phyloP scores from a whole-genome alignment of 345 rosid species.

The Bruguiera sexangula region DNA sequence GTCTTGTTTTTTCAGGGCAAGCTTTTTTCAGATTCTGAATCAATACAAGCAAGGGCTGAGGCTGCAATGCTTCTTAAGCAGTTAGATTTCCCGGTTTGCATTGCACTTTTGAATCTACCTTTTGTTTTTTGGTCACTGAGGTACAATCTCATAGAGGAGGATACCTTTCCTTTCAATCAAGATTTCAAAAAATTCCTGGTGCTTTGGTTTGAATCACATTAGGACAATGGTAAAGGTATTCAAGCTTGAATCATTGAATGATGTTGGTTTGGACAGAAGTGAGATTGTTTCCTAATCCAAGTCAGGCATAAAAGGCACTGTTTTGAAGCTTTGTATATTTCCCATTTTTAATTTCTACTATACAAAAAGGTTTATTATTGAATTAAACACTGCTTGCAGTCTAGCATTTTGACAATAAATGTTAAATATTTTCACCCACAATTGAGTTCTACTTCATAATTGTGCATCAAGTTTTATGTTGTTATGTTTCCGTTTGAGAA shows the following conservation, averaged over 20 bases:
- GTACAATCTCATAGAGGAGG: no score
- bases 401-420: not conserved
- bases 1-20: conserved; percentile 49
- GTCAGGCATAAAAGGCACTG: not conserved
- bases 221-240: not conserved
- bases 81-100: conserved; percentile 88
- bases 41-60: conserved; percentile 94
- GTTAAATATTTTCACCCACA: not conserved
- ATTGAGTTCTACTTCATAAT: not conserved
- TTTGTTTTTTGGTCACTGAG: conserved; percentile 1
- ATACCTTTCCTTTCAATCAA: no score
- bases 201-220: not conserved
- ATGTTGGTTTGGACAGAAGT: not conserved
- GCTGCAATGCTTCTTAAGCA: conserved; percentile 95
- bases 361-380: not conserved
- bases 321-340: not conserved
- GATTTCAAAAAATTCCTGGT: no score
- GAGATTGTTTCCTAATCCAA: not conserved
- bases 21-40: conserved; percentile 89
- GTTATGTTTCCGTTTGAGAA: conserved; percentile 1
- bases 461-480: not conserved
- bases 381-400: no score
- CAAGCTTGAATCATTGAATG: not conserved
- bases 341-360: not conserved
- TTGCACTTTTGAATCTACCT: conserved; percentile 17